Percentiles rank a stretch among this genome's conserved stretches.
phyloP scores from a whole-genome alignment of 148 eudicot genomes.

The Linanthus parryae region DNA sequence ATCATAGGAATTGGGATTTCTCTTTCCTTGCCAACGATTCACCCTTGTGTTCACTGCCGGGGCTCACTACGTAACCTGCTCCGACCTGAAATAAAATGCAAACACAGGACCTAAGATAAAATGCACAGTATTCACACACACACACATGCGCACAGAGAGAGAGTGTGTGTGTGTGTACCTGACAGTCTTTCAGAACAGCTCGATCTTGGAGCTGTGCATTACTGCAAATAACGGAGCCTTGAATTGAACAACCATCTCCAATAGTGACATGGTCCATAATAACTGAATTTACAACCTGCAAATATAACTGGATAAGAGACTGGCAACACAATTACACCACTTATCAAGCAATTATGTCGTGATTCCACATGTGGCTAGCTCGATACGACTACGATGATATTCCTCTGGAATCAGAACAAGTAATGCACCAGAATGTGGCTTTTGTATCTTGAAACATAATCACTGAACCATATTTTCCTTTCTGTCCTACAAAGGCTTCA shows the following conservation, averaged over 20 bases:
- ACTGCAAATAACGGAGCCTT: constrained; percentile 93
- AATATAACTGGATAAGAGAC: background rate
- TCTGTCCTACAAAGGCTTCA: too few relatives aligned
- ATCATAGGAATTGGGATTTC: constrained; percentile 20
- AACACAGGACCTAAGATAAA: background rate
- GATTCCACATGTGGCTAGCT: too few relatives aligned
- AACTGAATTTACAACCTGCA: constrained; percentile 83
- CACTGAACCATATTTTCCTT: too few relatives aligned
- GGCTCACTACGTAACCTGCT: constrained; percentile 77
- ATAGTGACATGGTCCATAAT: constrained; percentile 85
- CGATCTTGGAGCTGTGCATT: constrained; percentile 91
- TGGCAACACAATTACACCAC: background rate
- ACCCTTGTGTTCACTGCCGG: constrained; percentile 83
- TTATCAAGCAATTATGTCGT: too few relatives aligned
- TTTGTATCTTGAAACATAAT: too few relatives aligned
- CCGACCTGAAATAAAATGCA: constrained; percentile 52
- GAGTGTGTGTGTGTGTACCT: constrained; percentile 37
- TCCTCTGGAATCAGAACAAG: too few relatives aligned
- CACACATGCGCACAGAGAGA: background rate
- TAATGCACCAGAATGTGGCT: too few relatives aligned
- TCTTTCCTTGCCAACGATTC: constrained; percentile 84
- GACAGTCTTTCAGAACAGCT: constrained; percentile 79
- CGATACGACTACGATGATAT: too few relatives aligned
- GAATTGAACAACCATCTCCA: constrained; percentile 92
- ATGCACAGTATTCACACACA: background rate